Evolutionary conservation across 2,329 filamentous ascomycete species (phyloP), one percentile per base, ranked within the genome.

Genomic region (Furcasterigmium furcatum): DNA sequence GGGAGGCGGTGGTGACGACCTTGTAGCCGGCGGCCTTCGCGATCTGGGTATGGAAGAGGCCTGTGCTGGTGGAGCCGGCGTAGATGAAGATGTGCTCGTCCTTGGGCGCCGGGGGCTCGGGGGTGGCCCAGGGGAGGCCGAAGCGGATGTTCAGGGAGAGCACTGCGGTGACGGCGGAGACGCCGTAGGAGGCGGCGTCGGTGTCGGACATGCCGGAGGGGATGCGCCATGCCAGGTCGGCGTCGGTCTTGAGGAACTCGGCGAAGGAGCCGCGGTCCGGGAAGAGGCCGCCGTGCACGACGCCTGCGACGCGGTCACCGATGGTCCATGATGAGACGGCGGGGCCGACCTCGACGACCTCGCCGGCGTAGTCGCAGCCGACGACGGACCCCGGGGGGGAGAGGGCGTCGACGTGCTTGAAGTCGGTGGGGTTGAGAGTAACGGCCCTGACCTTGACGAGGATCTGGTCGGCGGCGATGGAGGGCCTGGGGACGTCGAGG

Each of bases 41-140:
- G 51, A 54, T 64, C 46, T 68, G 64, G 46, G 68, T 64, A 7
- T 58, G 64, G 53, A 74, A 74, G 52, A 77, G 74, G 65, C 70
- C 71, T n/a, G 76, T 77, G 19, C 75, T 76, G 27, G 71, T 79
- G 57, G 74, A 74, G n/a, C 64, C 66, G 39, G 66, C 70, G 41
- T 71, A 70, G 48, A 67, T 65, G 36, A 71, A 58, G 45, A 75
- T 55, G 29, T 58, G 43, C n/a, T 71, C 66, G 10, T 58, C 43
- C 34, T 52, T 63, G 4, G 80, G 80, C 8, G 79, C 60, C 1
- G 71, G 68, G 3, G 77, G 64, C 43, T 62, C 47, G 4, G 77
- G 66, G 20, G 58, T 55, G 16, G 34, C n/a, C n/a, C 4, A 36
- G 34, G n/a, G 8, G 4, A 36, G 34, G 34, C 34, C 34, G 4